Evolutionary conservation across 805 yeast species (phyloP).

Genomic region (Zygoascus flipseniorum): DNA sequence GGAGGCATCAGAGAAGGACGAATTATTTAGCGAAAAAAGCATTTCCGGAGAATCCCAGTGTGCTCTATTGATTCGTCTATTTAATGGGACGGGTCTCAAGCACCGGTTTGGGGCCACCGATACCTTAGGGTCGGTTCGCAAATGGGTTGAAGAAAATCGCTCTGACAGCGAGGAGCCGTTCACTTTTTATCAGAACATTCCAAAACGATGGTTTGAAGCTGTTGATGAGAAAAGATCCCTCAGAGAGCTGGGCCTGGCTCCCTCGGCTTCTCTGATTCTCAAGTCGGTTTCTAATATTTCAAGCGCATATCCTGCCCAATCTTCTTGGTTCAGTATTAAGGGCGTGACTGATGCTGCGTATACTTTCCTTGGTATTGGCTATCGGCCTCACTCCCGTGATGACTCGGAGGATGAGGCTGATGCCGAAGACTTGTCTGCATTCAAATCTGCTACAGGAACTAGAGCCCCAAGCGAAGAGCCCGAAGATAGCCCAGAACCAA

Average conservation of each 20-base stretch:
- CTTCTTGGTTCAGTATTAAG: conserved; percentile 10
- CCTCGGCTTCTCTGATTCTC: conserved; percentile 66
- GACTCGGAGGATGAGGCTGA: background rate
- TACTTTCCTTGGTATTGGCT: conserved; percentile 22
- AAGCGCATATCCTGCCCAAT: conserved; percentile 22
- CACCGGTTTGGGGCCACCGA: conserved; percentile 40
- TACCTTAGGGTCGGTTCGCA: conserved; percentile 50
- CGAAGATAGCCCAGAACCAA: background rate
- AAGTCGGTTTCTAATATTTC: conserved; percentile 43
- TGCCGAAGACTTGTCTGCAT: background rate
- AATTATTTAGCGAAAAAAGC: background rate
- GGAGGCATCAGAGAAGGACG: background rate
- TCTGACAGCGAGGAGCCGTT: conserved; percentile 42
- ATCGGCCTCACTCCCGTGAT: background rate
- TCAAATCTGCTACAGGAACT: background rate
- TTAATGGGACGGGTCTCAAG: conserved; percentile 56
- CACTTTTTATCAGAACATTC: conserved; percentile 45
- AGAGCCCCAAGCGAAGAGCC: background rate
- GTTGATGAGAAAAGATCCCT: conserved; percentile 58
- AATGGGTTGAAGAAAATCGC: conserved; percentile 47
- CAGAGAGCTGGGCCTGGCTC: conserved; percentile 48
- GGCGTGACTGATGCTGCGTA: conserved; percentile 20
- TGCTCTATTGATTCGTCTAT: conserved; percentile 48
- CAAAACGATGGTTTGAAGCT: conserved; percentile 53
- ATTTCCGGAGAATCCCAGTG: conserved; percentile 23